Evolutionary conservation across 2,329 filamentous ascomycete genomes (phyloP), one percentile per base, ranked within the genome.

Genomic region (Pestalotiopsis sp.): DNA sequence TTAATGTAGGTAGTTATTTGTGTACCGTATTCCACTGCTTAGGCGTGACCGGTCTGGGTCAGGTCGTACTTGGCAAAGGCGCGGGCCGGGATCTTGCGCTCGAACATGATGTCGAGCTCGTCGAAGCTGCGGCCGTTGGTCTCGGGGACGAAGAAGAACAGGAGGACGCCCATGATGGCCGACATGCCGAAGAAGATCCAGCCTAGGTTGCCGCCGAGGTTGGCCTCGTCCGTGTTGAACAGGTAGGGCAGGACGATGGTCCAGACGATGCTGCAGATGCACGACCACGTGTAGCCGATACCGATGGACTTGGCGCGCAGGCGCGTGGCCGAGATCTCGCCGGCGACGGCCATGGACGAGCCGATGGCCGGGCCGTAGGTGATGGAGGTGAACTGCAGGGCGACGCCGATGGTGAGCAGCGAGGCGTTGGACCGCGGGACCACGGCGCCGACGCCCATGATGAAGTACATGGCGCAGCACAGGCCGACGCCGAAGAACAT

Each of bases 41-140:
- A 27, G 13, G 58, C 11, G 5, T 45, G 12, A 25, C 36, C 41
- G 20, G 61, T 7, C 39, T 66, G 64, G 45, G 14, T 58, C 23
- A 66, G 13, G 27, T 76, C 49, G 20, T 64, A 68, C 17, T 27
- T 68, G 2, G 41, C 20, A 36, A 73, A 79, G 3, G 76, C 74
- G 23, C 76, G 71, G 4, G 78, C 75, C 14, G 72, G 62, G 27
- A 76, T 71, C 41, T 69, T 74, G 20, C 69, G 67, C 36, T 80
- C 78, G 71, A 85, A 85, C 70, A 85, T 69, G 3, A 78, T 72
- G 67, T 84, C 83, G n/a, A 85, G 79, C 76, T 85, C 83, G 69
- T 82, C 81, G 58, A 83, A 78, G 2, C 79, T 81, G 65, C 80
- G 77, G 1, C 79, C 80, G 12, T 78, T 79, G 0, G 82, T 81